A percentile compares a stretch with the other conserved stretches of the same genome.
Conservation (phyloP, 2,329 filamentous ascomycete species). For the Proliferodiscus dingleyae region DNA sequence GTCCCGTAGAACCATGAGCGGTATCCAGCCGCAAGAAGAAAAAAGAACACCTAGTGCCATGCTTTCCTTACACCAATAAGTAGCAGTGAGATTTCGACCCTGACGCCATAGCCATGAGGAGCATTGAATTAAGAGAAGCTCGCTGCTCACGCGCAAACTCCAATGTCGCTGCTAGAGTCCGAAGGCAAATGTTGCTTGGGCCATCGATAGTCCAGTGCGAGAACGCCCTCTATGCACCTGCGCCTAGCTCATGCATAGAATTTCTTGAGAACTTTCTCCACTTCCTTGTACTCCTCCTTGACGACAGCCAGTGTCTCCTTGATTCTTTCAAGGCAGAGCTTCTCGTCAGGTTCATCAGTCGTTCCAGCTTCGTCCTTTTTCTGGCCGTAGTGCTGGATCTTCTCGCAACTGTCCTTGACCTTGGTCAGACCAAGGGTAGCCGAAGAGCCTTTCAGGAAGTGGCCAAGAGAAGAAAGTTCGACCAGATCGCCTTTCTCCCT, state of each 20-base stretch:
- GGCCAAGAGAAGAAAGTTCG: slow-evolving; percentile 77
- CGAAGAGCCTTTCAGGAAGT: slow-evolving; percentile 96
- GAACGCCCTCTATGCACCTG: slow-evolving; percentile 12
- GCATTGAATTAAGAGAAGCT: slow-evolving; percentile 27
- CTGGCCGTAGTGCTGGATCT: slow-evolving; percentile 90
- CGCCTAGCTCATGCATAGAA: slow-evolving; percentile 24
- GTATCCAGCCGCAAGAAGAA: slow-evolving; percentile 4
- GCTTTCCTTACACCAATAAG: slow-evolving; percentile 9
- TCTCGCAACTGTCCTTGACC: slow-evolving; percentile 89
- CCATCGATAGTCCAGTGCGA: slow-evolving; percentile 18
- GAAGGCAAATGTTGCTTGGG: slow-evolving; percentile 17
- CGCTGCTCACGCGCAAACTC: slow-evolving; percentile 21
- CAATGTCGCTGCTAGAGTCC: slow-evolving; percentile 24
- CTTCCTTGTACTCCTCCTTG: slow-evolving; percentile 71
- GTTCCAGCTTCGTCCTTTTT: slow-evolving; percentile 73
- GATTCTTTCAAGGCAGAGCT: slow-evolving; percentile 66
- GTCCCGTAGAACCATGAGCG: slow-evolving; percentile 12
- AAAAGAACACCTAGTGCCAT: slow-evolving; percentile 19
- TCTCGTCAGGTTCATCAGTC: slow-evolving; percentile 59
- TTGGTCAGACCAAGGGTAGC: slow-evolving; percentile 88
- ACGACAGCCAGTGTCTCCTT: slow-evolving; percentile 63
- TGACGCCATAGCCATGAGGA: slow-evolving; percentile 25
- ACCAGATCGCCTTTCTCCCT: slow-evolving; percentile 65
- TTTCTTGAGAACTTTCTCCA: slow-evolving; percentile 62
- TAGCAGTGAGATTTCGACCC: slow-evolving; percentile 13